A percentile compares a stretch with the other conserved stretches of the same genome.
phyloP scores from a whole-genome alignment of 441 rosid species.

The Populus tomentosa region DNA sequence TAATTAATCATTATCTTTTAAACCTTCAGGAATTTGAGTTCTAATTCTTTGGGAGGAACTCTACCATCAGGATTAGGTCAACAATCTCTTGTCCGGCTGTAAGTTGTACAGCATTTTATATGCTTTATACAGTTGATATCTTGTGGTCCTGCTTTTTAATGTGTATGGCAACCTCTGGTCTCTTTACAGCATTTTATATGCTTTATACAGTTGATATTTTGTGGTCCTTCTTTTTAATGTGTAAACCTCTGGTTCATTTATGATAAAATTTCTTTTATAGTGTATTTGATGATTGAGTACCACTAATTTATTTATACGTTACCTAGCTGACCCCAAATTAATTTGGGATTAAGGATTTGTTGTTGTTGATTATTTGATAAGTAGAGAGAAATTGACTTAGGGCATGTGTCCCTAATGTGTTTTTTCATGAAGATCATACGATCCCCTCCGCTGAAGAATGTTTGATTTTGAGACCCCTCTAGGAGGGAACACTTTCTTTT shows the following conservation, averaged over 20 bases:
- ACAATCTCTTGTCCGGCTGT: slow-evolving; percentile 68
- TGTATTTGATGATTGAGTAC: not conserved
- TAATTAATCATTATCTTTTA: slow-evolving; percentile 1
- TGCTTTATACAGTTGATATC: not conserved
- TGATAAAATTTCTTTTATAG: not conserved
- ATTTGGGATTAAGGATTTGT: not conserved
- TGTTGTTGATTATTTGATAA: not conserved
- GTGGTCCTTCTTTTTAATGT: not conserved
- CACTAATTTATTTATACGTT: not conserved
- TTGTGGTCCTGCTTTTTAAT: not conserved
- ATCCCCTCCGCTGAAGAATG: not conserved
- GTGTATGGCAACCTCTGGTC: not conserved
- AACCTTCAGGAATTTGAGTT: slow-evolving; percentile 64
- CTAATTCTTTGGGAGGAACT: slow-evolving; percentile 68
- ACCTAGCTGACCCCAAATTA: not conserved
- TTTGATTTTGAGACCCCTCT: not conserved
- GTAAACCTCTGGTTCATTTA: not conserved
- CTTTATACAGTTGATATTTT: not conserved
- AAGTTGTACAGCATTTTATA: slow-evolving; percentile 33
- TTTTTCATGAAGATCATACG: not conserved
- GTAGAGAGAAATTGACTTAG: not conserved
- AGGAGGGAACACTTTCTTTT: not conserved
- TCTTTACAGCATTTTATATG: not conserved
- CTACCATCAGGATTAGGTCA: slow-evolving; percentile 83
- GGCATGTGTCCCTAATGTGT: not conserved